These are phyloP conservation scores for Candida koratica DNA, from an alignment of 805 yeast genomes.

Conservation along the genomic window DNA sequence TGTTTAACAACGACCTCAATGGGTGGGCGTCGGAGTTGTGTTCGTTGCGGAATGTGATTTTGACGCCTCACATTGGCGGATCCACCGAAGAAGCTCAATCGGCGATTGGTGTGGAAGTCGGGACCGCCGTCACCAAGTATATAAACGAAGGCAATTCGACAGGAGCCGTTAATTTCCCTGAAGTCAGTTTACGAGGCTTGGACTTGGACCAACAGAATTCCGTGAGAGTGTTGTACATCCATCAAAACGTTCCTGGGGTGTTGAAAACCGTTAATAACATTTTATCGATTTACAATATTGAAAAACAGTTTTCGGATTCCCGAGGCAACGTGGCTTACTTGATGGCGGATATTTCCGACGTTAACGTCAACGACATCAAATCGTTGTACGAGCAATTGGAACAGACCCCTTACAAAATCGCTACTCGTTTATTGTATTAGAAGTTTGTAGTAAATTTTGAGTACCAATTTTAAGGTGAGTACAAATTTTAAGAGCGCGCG, in stretches of 20 bases:
- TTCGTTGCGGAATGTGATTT: constrained; percentile 78
- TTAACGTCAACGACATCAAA: constrained; percentile 77
- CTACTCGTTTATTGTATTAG: constrained; percentile 84
- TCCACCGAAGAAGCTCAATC: constrained; percentile 98
- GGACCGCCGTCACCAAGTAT: constrained; percentile 78
- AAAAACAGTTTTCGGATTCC: constrained; percentile 97
- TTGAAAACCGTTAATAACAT: constrained; percentile 95
- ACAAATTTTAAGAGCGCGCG: background rate
- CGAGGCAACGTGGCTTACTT: constrained; percentile 93
- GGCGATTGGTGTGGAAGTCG: constrained; percentile 96
- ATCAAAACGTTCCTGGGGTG: constrained; percentile 98
- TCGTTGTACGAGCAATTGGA: constrained; percentile 79
- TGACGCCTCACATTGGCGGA: constrained; percentile 98
- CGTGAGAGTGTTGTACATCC: constrained; percentile 93
- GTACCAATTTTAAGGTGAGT: background rate
- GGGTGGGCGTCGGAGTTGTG: constrained; percentile 79
- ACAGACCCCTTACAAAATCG: constrained; percentile 84
- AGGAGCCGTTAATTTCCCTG: constrained; percentile 99
- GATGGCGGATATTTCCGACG: constrained; percentile 95
- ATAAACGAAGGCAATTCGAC: constrained; percentile 93
- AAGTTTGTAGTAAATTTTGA: background rate
- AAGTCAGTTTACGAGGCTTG: constrained; percentile 83
- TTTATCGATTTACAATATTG: constrained; percentile 90
- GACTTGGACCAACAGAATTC: constrained; percentile 82
- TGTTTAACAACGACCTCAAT: constrained; percentile 71